Conservation (phyloP, 2,329 filamentous ascomycete genomes). For the Fusarium sacchari region DNA sequence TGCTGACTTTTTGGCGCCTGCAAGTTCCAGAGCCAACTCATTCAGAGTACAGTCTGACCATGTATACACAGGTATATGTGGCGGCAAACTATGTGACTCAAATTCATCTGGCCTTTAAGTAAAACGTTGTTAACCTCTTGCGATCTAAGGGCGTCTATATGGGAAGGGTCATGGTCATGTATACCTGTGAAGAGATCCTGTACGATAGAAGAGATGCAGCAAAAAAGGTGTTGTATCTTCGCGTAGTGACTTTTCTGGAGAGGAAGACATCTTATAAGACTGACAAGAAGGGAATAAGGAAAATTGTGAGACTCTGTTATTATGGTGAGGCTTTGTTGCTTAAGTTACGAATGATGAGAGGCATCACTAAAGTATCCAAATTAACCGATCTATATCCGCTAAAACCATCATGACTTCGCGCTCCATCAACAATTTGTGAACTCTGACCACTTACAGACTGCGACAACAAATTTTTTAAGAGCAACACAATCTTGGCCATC, state of each 20-base stretch:
- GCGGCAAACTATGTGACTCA: slow-evolving; percentile 65
- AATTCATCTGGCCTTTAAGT: slow-evolving; percentile 75
- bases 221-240: slow-evolving; percentile 84
- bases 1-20: slow-evolving; percentile 69
- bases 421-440: not conserved
- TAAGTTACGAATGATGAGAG: not conserved
- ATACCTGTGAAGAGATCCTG: slow-evolving; percentile 76
- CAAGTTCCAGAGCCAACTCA: slow-evolving; percentile 83
- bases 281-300: not conserved
- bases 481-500: not conserved
- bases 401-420: slow-evolving; percentile 30
- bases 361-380: slow-evolving; percentile 1
- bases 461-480: slow-evolving; percentile 9
- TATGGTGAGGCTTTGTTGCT: not conserved
- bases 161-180: not conserved
- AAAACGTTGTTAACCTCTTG: not conserved
- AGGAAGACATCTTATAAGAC: slow-evolving; percentile 22
- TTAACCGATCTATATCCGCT: slow-evolving; percentile 42
- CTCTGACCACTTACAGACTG: slow-evolving; percentile 12
- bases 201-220: slow-evolving; percentile 84
- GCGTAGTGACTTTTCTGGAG: slow-evolving; percentile 61
- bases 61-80: slow-evolving; percentile 83
- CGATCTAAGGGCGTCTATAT: not conserved
- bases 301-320: not conserved
- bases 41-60: slow-evolving; percentile 83